These are phyloP conservation scores for Nicotiana rustica DNA, from an alignment of 305 asterid genomes.

Conservation along the genomic window DNA sequence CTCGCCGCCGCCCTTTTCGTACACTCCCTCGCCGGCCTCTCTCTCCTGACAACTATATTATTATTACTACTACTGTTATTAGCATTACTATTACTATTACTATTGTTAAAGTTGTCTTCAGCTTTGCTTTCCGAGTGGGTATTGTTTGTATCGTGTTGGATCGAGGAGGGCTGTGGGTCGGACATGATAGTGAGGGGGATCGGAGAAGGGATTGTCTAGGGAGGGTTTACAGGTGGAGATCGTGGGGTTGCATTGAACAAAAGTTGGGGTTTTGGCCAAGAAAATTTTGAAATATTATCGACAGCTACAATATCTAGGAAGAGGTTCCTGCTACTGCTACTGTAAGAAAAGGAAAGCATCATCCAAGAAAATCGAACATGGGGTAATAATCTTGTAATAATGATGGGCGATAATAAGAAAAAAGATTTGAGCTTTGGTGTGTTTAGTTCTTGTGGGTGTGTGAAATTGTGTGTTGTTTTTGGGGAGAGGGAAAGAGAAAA, in stretches of 20 bases:
- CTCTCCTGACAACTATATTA: slow-evolving; percentile 62
- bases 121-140: slow-evolving; percentile 28
- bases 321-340: neutral
- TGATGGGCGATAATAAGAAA: slow-evolving; percentile 19
- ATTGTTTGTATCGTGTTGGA: slow-evolving; percentile 40
- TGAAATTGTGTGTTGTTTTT: neutral
- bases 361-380: slow-evolving; percentile 20
- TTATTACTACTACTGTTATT: slow-evolving; percentile 42
- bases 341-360: slow-evolving; percentile 3
- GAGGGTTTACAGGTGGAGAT: slow-evolving; percentile 69
- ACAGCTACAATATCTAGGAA: slow-evolving; percentile 11
- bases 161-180: slow-evolving; percentile 54
- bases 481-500: slow-evolving; percentile 11
- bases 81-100: slow-evolving; percentile 36
- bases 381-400: slow-evolving; percentile 24
- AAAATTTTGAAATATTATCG: slow-evolving; percentile 22
- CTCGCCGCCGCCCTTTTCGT: slow-evolving; percentile 90
- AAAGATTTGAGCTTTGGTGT: slow-evolving; percentile 24
- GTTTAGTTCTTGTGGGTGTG: slow-evolving; percentile 15
- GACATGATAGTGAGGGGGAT: slow-evolving; percentile 56
- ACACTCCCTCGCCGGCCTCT: slow-evolving; percentile 98
- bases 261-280: slow-evolving; percentile 37
- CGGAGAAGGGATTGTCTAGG: slow-evolving; percentile 58
- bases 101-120: slow-evolving; percentile 33
- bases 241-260: slow-evolving; percentile 81